Percentiles rank a stretch among this genome's conserved stretches.
phyloP scores from a whole-genome alignment of 345 rosid genomes.

The Reutealis trisperma region DNA sequence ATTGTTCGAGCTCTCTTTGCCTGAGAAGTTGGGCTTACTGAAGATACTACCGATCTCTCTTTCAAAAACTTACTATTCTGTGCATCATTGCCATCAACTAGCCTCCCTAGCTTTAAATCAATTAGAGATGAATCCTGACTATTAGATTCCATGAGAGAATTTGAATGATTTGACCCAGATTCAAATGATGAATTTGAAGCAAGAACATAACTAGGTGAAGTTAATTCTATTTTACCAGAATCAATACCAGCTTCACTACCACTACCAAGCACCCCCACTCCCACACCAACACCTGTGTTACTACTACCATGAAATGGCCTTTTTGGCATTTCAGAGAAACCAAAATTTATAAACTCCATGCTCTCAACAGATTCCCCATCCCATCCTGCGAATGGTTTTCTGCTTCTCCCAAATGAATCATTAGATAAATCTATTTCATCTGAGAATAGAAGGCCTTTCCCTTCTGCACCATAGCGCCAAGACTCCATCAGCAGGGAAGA shows the following conservation, averaged over 20 bases:
- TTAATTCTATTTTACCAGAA: constrained; percentile 28
- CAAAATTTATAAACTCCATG: constrained; percentile 35
- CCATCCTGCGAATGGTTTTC: constrained; percentile 39
- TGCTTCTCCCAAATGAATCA: constrained; percentile 40
- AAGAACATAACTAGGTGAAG: constrained; percentile 34
- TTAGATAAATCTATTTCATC: constrained; percentile 44
- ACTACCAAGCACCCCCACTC: constrained; percentile 12
- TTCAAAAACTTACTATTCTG: constrained; percentile 13
- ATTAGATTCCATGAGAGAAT: constrained; percentile 31
- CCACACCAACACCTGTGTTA: constrained; percentile 17
- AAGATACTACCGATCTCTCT: constrained; percentile 29
- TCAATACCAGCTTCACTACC: constrained; percentile 28
- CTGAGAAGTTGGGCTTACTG: constrained; percentile 6
- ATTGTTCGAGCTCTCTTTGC: constrained; percentile 33
- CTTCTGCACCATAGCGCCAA: constrained; percentile 50
- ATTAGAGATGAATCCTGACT: constrained; percentile 36
- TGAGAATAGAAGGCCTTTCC: constrained; percentile 37
- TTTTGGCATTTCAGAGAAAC: constrained; percentile 35
- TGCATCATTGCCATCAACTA: constrained; percentile 33
- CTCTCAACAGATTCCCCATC: constrained; percentile 36
- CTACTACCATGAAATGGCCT: constrained; percentile 33
- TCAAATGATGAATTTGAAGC: constrained; percentile 38
- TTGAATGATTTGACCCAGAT: constrained; percentile 33
- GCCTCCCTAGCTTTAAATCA: constrained; percentile 45
- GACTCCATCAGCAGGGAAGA: constrained; percentile 44